A percentile compares a stretch with the other conserved stretches of the same genome.
Conservation (phyloP, 169 alveolate species). For the Eimeria falciformis region DNA sequence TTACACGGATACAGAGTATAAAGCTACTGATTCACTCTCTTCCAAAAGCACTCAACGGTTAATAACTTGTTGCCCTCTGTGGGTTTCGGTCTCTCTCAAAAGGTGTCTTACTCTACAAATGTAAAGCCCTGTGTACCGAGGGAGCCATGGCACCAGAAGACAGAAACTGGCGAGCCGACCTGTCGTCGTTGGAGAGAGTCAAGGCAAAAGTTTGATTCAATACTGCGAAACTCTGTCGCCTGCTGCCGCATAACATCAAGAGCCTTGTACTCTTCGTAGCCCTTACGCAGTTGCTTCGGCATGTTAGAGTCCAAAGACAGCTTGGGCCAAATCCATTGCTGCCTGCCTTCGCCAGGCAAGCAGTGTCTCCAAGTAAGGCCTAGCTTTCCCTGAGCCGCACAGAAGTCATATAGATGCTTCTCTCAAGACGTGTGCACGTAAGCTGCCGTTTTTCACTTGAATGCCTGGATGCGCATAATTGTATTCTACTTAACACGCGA, state of each 20-base stretch:
- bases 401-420: not conserved
- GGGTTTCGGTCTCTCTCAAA: too few relatives aligned
- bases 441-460: too few relatives aligned
- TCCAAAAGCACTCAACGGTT: too few relatives aligned
- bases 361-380: conserved; percentile 14
- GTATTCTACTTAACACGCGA: too few relatives aligned
- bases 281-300: not conserved
- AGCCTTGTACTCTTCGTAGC: not conserved
- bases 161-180: not conserved
- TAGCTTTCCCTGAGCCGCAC: conserved; percentile 7
- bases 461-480: too few relatives aligned
- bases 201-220: not conserved
- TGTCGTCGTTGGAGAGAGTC: not conserved
- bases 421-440: too few relatives aligned
- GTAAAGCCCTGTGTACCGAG: conserved; percentile 36
- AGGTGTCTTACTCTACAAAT: not conserved
- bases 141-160: conserved; percentile 22
- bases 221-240: not conserved
- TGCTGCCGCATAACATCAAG: not conserved
- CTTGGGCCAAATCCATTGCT: conserved; percentile 47
- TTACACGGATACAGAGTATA: too few relatives aligned
- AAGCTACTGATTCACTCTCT: too few relatives aligned
- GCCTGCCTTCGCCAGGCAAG: not conserved
- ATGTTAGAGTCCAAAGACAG: not conserved
- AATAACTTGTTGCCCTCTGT: not conserved